These are phyloP conservation scores for Adansonia digitata DNA, from an alignment of 345 rosid species.

Conservation along the genomic window DNA sequence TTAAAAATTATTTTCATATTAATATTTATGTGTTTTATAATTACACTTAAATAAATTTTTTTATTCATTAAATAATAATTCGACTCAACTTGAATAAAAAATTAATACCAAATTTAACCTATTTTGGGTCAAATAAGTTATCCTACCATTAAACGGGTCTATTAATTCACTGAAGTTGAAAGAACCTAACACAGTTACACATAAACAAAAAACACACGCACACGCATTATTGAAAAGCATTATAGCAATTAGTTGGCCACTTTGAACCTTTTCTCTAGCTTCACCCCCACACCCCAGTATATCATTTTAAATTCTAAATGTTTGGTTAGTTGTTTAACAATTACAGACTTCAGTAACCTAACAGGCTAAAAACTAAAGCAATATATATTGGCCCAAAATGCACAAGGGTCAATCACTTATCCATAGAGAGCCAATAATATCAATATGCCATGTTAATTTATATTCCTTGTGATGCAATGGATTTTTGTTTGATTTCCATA, in stretches of 20 bases:
- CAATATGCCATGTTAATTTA: background rate
- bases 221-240: slow-evolving; percentile 1
- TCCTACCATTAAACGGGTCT: too few species aligned
- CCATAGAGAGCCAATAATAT: background rate
- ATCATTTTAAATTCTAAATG: background rate
- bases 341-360: background rate
- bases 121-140: too few species aligned
- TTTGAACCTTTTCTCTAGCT: background rate
- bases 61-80: too few species aligned
- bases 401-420: background rate
- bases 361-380: background rate
- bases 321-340: background rate
- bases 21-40: too few species aligned
- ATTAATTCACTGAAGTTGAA: too few species aligned
- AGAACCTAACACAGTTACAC: too few species aligned
- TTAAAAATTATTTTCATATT: too few species aligned
- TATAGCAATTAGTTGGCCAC: background rate
- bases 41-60: too few species aligned
- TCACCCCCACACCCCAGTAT: background rate
- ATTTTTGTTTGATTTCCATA: background rate
- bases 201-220: too few species aligned
- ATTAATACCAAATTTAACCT: too few species aligned
- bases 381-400: background rate
- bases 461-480: background rate
- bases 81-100: too few species aligned